Base-by-base conservation (phyloP, 768 basidiomycete genomes). In the Kwoniella europaea region DNA sequence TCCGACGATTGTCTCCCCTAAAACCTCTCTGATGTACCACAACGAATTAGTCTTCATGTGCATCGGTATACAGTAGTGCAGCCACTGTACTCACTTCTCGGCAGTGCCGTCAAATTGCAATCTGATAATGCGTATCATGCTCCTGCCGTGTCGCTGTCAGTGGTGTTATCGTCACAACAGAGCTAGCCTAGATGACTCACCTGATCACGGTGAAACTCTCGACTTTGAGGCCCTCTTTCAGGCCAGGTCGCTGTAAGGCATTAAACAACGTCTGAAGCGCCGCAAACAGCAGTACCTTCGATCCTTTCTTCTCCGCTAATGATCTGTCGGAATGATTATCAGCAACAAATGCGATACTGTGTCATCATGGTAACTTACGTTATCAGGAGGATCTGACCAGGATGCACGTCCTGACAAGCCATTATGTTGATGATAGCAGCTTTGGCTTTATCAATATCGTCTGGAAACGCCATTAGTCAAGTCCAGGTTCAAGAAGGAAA, bases 201-300 rank as follows among this genome's bases (percentile, higher is more conserved):
- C 52, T 61, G 20, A 68, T 41, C 43, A 68, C 46, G 15, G 46
- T 55, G 3, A 68, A 16, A 4, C 35, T 52, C 27, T 68, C 60
- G 12, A 58, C 46, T 35, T 63, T 60, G 20, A 68, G 15, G 13
- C 35, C n/a, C 2, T 42, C 20, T n/a, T 46, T 35, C 50, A 53
- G 16, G n/a, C 44, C 44, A 35, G 60, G 60, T 41, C 50, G 44
- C 9, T 60, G 5, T 16, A 68, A n/a, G 9, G 60, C 13, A 9
- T 3, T 54, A 1, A 65, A 20, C 3, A 65, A 44, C 2, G 54
- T 35, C 18, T 57, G 53, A 9, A 65, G 64, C 5, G 54, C 54
- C 1, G n/a, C 35, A 4, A 57, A 6, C 6, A 52, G n/a, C 3
- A 65, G 4, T 6, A 29, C 7, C 3, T 20, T n/a, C 41, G 7